phyloP scores from a whole-genome alignment of 192 early-diverging fungal species.

The Coemansia sp. region DNA sequence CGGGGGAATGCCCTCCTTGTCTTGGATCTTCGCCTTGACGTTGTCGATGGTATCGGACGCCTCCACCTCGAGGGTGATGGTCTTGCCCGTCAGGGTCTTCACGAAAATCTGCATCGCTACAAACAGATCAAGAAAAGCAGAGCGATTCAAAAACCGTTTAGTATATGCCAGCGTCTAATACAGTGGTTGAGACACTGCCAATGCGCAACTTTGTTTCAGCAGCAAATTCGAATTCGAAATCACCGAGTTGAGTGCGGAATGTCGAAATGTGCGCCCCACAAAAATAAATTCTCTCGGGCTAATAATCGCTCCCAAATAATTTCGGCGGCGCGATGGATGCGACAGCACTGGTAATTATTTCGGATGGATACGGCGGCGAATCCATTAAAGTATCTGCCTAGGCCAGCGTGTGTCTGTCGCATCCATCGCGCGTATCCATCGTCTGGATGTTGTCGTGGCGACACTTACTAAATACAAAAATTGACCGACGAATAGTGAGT shows the following conservation, averaged over 20 bases:
- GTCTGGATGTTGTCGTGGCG: conserved; percentile 1
- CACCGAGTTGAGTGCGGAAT: neutral
- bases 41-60: conserved; percentile 89
- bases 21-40: conserved; percentile 95
- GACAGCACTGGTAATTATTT: neutral
- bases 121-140: neutral
- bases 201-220: neutral
- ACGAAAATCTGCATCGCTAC: conserved; percentile 82
- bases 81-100: conserved; percentile 84
- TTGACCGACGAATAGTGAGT: conserved; percentile 3
- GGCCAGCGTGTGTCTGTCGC: neutral
- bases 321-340: neutral
- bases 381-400: neutral
- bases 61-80: conserved; percentile 89
- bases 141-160: neutral
- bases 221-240: neutral
- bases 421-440: conserved; percentile 24
- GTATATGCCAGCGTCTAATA: neutral
- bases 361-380: conserved; percentile 14
- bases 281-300: neutral
- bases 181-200: neutral
- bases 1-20: conserved; percentile 98
- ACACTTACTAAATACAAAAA: conserved; percentile 42
- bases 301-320: neutral
- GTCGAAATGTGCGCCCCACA: neutral